Conservation (phyloP, 768 basidiomycete genomes). For the Suillus paluster region DNA sequence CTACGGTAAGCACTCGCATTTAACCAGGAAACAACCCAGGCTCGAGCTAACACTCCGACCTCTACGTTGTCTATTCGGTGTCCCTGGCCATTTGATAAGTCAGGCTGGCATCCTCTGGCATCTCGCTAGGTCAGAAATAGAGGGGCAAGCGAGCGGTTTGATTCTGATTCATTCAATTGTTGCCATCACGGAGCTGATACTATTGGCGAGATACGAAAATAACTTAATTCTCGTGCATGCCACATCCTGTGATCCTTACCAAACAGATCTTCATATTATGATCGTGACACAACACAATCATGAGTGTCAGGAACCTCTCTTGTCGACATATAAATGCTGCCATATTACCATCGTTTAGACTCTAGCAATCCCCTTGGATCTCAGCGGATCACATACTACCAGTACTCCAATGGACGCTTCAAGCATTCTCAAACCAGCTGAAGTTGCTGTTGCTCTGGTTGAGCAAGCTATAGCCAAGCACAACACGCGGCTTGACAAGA, state of each 20-base stretch:
- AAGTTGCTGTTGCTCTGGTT: slow-evolving; percentile 62
- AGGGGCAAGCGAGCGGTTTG: not conserved
- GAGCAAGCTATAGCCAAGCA: slow-evolving; percentile 65
- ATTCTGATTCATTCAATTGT: not conserved
- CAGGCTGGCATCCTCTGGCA: not conserved
- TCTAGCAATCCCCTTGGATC: slow-evolving; percentile 6
- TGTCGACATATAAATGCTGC: slow-evolving; percentile 24
- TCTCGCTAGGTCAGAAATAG: not conserved
- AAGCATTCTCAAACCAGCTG: slow-evolving; percentile 59
- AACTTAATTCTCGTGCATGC: too few species aligned
- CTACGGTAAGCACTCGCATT: not conserved
- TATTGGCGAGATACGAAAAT: too few species aligned
- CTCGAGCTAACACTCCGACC: not conserved
- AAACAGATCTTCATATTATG: too few species aligned
- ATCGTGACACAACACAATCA: too few species aligned
- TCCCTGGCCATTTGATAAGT: not conserved
- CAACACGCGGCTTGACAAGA: slow-evolving; percentile 57
- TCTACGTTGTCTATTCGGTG: not conserved
- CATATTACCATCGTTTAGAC: too few species aligned
- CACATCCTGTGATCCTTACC: too few species aligned
- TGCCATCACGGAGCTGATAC: not conserved
- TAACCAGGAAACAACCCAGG: not conserved
- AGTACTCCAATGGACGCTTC: slow-evolving; percentile 29
- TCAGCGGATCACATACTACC: slow-evolving; percentile 2
- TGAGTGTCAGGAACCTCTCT: slow-evolving; percentile 6